Conservation (phyloP, 2,329 filamentous ascomycete species). For the Cercospora sp. region DNA sequence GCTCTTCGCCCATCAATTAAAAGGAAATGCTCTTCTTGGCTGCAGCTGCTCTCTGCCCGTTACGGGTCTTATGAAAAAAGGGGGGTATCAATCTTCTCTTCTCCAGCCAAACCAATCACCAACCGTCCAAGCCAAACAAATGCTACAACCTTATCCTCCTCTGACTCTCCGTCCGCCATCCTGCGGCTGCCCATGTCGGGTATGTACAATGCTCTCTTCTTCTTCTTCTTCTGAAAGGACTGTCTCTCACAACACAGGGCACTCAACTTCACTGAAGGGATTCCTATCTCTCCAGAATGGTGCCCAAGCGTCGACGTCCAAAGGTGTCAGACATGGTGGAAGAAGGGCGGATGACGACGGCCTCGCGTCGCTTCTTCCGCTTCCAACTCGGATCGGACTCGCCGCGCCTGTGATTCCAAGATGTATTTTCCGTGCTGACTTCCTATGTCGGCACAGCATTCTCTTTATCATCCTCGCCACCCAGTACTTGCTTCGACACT, state of each 20-base stretch:
- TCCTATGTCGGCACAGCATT: conserved; percentile 21
- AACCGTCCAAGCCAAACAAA: neutral
- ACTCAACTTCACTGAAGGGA: conserved; percentile 7
- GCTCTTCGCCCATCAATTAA: neutral
- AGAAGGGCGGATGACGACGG: conserved; percentile 5
- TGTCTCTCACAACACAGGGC: neutral
- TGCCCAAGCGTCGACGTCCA: conserved; percentile 3
- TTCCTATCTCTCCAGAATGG: conserved; percentile 13
- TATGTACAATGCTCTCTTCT: neutral
- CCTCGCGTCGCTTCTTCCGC: conserved; percentile 6
- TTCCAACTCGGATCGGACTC: conserved; percentile 11
- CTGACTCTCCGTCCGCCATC: neutral
- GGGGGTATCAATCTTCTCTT: conserved; percentile 4
- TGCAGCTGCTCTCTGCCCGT: neutral
- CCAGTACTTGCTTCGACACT: conserved; percentile 11
- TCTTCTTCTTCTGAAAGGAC: neutral
- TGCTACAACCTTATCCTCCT: neutral
- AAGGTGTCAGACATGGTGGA: conserved; percentile 1
- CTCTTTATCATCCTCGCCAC: conserved; percentile 16
- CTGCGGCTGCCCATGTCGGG: neutral
- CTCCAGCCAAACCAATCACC: conserved; percentile 1
- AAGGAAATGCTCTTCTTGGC: neutral
- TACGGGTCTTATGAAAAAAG: neutral
- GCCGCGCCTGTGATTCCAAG: conserved; percentile 9
- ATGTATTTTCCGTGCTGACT: neutral